Evolutionary conservation across 192 early-diverging fungal genomes (phyloP), one percentile per base, ranked within the genome.

Genomic region (Coemansia sp.): DNA sequence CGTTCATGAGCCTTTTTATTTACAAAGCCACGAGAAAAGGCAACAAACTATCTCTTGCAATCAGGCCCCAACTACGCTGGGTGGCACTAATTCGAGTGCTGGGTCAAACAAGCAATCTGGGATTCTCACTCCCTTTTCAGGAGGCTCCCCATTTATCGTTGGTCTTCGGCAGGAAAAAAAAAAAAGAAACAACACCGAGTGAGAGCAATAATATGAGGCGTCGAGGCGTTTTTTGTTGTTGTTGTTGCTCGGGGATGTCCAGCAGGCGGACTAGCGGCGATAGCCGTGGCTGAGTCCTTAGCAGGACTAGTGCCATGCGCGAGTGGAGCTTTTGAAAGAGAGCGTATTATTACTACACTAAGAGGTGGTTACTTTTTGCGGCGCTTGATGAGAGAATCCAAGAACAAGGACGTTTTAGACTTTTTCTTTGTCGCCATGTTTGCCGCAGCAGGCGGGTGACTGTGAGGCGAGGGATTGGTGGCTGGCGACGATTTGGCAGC

Each of bases 321-420:
- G n/a, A n/a, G n/a, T n/a, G n/a, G n/a, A n/a, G n/a, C n/a, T n/a
- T n/a, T n/a, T n/a, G n/a, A n/a, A n/a, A n/a, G n/a, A n/a, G n/a
- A n/a, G n/a, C n/a, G n/a, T n/a, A n/a, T n/a, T n/a, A n/a, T n/a
- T n/a, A n/a, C n/a, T n/a, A n/a, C n/a, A n/a, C n/a, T n/a, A n/a
- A n/a, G n/a, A 47, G 35, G 10, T 3, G 17, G 25, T 15, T 43
- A 22, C 40, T 40, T 56, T 45, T 56, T 63, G 46, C 68, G 74
- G 2, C 36, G 74, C 38, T 62, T 67, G 45, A 70, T 60, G 9
- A 76, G 59, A 60, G 74, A 70, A 56, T 76, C 74, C 59, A 76
- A 58, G 11, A 70, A 60, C 11, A 42, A 47, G 20, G 49, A 49
- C 49, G 57, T 76, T 60, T 68, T 68, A 14, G 60, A 63, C 39